A percentile compares a stretch with the other conserved stretches of the same genome.
These are phyloP conservation scores for Cyberlindnera bimundalis DNA, from an alignment of 805 yeast species.

Conservation along the genomic window DNA sequence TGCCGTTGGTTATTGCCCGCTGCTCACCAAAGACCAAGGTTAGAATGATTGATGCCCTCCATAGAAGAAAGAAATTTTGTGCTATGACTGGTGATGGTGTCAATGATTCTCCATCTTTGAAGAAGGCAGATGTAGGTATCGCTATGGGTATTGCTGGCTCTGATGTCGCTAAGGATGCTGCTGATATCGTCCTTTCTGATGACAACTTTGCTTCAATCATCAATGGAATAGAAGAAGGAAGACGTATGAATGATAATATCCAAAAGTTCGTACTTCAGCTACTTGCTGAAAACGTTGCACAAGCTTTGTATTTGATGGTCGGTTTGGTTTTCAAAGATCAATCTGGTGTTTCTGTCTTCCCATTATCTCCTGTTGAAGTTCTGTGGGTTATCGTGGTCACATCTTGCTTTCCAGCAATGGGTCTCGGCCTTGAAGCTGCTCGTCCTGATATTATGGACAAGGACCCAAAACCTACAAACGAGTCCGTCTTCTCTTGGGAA, in stretches of 20 bases:
- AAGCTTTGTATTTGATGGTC: conserved; percentile 62
- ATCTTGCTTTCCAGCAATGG: conserved; percentile 83
- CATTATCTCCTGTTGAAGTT: conserved; percentile 76
- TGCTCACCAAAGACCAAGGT: conserved; percentile 84
- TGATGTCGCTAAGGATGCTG: conserved; percentile 82
- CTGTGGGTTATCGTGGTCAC: conserved; percentile 78
- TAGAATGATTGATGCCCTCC: conserved; percentile 74
- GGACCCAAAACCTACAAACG: conserved; percentile 57
- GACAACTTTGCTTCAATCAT: conserved; percentile 78
- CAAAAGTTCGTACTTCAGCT: conserved; percentile 75
- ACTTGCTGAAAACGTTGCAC: conserved; percentile 70
- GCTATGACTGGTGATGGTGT: conserved; percentile 89
- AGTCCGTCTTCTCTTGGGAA: conserved; percentile 61
- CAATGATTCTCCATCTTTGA: conserved; percentile 75
- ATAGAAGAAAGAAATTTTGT: conserved; percentile 56
- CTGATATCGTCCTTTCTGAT: conserved; percentile 72
- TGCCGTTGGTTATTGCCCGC: conserved; percentile 76
- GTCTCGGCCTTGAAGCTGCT: conserved; percentile 67
- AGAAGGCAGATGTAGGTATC: conserved; percentile 76
- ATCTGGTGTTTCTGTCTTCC: conserved; percentile 70
- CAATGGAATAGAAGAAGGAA: conserved; percentile 76
- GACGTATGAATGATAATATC: conserved; percentile 75
- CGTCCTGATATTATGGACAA: conserved; percentile 58
- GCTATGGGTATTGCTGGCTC: conserved; percentile 83
- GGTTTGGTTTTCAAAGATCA: conserved; percentile 70